A percentile compares a stretch with the other conserved stretches of the same genome.
Conservation (phyloP, 495 filamentous ascomycete genomes). For the Parachaetomium inaequale region DNA sequence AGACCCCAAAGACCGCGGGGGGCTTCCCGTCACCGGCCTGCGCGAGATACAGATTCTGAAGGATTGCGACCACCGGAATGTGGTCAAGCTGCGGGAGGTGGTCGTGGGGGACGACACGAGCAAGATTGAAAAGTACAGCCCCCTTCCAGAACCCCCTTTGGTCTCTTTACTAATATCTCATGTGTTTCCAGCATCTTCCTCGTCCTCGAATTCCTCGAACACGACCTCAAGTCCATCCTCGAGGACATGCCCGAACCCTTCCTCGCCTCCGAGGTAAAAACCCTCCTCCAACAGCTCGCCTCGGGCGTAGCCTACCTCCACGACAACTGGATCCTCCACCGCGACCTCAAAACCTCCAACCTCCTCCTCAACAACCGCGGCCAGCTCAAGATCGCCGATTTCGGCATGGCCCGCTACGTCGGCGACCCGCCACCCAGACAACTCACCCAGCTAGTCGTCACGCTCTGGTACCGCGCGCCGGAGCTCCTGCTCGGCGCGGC, state of each 20-base stretch:
- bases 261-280: conserved; percentile 88
- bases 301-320: conserved; percentile 85
- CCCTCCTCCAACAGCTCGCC: conserved; percentile 75
- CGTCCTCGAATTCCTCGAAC: conserved; percentile 97
- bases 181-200: conserved; percentile 67
- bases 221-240: conserved; percentile 92
- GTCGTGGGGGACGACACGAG: conserved; percentile 68
- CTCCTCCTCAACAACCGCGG: conserved; percentile 94
- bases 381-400: conserved; percentile 93
- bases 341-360: conserved; percentile 95
- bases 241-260: conserved; percentile 95
- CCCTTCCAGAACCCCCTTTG: background rate
- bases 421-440: conserved; percentile 68
- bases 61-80: conserved; percentile 62
- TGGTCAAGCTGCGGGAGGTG: conserved; percentile 78
- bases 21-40: conserved; percentile 87
- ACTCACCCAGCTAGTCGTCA: conserved; percentile 91
- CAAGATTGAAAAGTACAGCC: conserved; percentile 66
- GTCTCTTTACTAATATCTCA: background rate
- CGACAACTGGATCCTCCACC: conserved; percentile 87
- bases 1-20: conserved; percentile 69
- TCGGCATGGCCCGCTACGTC: conserved; percentile 92
- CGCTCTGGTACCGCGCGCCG: conserved; percentile 92
- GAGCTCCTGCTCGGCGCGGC: conserved; percentile 83
- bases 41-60: conserved; percentile 70